phyloP scores from a whole-genome alignment of 2,329 filamentous ascomycete species.

The Fusarium cicatricum region DNA sequence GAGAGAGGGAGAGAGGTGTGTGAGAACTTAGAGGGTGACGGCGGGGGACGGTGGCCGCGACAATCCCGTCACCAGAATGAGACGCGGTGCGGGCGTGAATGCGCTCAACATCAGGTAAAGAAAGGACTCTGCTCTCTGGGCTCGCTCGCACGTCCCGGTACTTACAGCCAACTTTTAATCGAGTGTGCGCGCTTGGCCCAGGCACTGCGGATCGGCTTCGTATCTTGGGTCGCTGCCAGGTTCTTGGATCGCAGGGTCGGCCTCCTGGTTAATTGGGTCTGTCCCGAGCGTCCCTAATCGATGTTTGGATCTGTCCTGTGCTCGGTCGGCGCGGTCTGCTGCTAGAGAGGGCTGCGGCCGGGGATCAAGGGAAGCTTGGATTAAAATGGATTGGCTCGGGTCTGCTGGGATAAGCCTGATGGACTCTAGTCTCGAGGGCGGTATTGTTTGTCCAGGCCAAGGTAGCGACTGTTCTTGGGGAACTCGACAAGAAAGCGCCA shows the following conservation, averaged over 20 bases:
- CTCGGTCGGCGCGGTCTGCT: conserved; percentile 30
- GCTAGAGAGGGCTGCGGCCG: conserved; percentile 31
- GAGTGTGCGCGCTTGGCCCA: conserved; percentile 12
- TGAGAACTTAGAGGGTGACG: conserved; percentile 32
- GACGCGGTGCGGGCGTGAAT: conserved; percentile 17
- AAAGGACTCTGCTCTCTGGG: background rate
- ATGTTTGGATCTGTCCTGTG: conserved; percentile 24
- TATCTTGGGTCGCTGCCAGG: conserved; percentile 30
- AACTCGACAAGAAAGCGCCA: background rate
- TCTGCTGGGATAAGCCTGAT: conserved; percentile 14
- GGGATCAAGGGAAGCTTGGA: conserved; percentile 40
- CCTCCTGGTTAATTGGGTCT: conserved; percentile 27
- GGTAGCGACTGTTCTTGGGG: background rate
- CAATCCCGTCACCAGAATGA: conserved; percentile 5
- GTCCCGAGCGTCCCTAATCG: conserved; percentile 24
- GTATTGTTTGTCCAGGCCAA: conserved; percentile 7
- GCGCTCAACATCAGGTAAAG: conserved; percentile 1
- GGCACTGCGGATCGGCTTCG: conserved; percentile 24
- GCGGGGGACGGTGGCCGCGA: conserved; percentile 21
- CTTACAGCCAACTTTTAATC: conserved; percentile 2
- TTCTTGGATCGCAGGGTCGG: conserved; percentile 34
- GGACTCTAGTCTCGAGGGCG: conserved; percentile 15
- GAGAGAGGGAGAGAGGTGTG: conserved; percentile 13
- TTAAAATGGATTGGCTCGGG: conserved; percentile 28
- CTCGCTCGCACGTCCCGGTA: conserved; percentile 7